These are phyloP conservation scores for Camellia oleifera DNA, from an alignment of 179 eudicot genomes.

Conservation along the genomic window DNA sequence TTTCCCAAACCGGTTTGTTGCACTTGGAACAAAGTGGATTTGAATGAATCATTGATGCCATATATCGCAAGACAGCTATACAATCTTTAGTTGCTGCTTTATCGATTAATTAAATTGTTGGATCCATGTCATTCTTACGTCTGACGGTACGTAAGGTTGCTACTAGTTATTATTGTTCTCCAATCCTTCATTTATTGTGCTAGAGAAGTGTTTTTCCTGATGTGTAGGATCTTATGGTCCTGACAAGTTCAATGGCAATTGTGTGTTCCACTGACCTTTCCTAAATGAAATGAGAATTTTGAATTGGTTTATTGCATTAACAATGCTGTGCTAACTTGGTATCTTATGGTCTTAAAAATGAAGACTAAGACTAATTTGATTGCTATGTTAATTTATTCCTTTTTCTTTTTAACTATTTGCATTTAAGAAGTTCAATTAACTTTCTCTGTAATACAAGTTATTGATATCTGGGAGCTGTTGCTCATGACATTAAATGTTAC, in stretches of 20 bases:
- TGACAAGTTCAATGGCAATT: background rate
- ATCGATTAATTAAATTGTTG: background rate
- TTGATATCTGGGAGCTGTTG: background rate
- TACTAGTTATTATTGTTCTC: background rate
- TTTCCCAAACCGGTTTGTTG: background rate
- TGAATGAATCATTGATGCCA: background rate
- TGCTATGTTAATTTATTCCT: too few relatives aligned
- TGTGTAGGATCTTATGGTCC: background rate
- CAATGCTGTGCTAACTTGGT: background rate
- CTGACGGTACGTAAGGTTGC: background rate
- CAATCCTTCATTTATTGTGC: constrained; percentile 6
- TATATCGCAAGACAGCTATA: background rate
- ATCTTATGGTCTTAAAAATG: background rate
- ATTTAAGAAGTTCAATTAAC: background rate
- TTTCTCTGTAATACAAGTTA: background rate
- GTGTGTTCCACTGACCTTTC: background rate
- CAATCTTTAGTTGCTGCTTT: background rate
- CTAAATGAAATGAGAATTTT: background rate
- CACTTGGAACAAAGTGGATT: background rate
- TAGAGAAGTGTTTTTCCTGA: background rate
- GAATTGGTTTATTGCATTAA: background rate
- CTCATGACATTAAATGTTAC: background rate
- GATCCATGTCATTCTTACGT: constrained; percentile 1
- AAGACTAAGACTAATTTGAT: background rate
- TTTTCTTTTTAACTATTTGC: background rate